Percentiles rank a stretch among this genome's conserved stretches.
Evolutionary conservation across 2,329 filamentous ascomycete genomes (phyloP).

Genomic region (Fusarium lateritium): DNA sequence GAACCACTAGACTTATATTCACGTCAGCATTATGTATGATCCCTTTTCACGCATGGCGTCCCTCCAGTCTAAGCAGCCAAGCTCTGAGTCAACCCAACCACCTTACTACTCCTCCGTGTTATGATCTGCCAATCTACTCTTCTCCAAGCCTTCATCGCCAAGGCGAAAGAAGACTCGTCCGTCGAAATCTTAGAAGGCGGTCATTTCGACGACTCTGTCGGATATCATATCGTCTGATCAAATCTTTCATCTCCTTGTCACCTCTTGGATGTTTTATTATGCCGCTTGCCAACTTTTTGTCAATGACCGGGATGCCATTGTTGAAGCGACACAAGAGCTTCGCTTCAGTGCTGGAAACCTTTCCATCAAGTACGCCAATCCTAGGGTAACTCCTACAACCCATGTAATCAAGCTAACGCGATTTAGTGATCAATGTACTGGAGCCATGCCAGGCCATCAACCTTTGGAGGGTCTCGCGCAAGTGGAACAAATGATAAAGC

Average conservation of each 20-base stretch:
- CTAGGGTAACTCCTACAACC: background rate
- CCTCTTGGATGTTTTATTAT: too few species aligned
- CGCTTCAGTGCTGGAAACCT: constrained; percentile 80
- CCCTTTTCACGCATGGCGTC: background rate
- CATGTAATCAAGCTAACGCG: background rate
- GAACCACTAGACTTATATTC: background rate
- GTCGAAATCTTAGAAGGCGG: background rate
- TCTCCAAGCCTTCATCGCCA: background rate
- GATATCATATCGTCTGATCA: background rate
- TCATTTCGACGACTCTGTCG: background rate
- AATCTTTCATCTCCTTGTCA: too few species aligned
- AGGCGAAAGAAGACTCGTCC: background rate
- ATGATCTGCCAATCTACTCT: background rate
- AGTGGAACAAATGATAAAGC: constrained; percentile 78
- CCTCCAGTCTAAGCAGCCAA: background rate
- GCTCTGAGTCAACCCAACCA: background rate
- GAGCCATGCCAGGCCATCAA: constrained; percentile 75
- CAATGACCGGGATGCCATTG: constrained; percentile 70
- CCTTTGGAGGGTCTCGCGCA: constrained; percentile 73
- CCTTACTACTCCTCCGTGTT: background rate
- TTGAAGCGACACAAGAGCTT: constrained; percentile 74
- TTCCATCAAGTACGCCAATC: constrained; percentile 67
- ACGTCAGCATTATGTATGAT: background rate
- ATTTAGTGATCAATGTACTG: constrained; percentile 57
- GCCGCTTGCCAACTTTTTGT: constrained; percentile 54